These are phyloP conservation scores for Diutina siamensis DNA, from an alignment of 1,139 yeast genomes.

Conservation along the genomic window DNA sequence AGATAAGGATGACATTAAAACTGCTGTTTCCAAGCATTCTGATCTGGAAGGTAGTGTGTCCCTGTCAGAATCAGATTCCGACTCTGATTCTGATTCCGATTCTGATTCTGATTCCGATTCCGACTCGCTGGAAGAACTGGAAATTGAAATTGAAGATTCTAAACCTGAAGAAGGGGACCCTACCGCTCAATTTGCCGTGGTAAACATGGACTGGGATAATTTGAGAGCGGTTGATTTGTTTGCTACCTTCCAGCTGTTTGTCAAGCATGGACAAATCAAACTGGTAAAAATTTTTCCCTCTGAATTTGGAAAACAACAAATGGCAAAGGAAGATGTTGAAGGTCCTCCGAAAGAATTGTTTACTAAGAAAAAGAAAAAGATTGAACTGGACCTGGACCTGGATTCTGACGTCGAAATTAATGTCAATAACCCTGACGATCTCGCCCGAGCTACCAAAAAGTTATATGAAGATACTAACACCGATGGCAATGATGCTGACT, in stretches of 20 bases:
- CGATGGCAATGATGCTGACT: constrained; percentile 53
- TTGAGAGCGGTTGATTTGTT: constrained; percentile 73
- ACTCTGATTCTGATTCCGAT: constrained; percentile 20
- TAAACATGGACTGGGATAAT: constrained; percentile 96
- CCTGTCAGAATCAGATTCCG: constrained; percentile 55
- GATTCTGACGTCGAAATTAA: constrained; percentile 41
- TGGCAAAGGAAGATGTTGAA: constrained; percentile 80
- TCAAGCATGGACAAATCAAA: constrained; percentile 54
- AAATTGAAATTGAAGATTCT: constrained; percentile 43
- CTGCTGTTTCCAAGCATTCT: neutral
- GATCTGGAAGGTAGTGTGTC: constrained; percentile 25
- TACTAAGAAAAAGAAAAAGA: constrained; percentile 22
- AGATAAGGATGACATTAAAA: neutral
- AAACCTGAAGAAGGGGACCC: constrained; percentile 83
- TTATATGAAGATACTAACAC: constrained; percentile 31
- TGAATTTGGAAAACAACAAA: constrained; percentile 85
- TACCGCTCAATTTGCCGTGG: constrained; percentile 72
- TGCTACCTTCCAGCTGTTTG: constrained; percentile 84
- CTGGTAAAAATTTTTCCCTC: constrained; percentile 80
- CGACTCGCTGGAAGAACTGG: constrained; percentile 34
- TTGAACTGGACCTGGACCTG: constrained; percentile 16
- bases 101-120: constrained; percentile 18
- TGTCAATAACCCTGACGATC: constrained; percentile 28
- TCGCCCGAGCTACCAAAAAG: constrained; percentile 48
- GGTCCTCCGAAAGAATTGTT: constrained; percentile 92